Evolutionary conservation across 768 basidiomycete genomes (phyloP).

Genomic region (Galerina marginata): DNA sequence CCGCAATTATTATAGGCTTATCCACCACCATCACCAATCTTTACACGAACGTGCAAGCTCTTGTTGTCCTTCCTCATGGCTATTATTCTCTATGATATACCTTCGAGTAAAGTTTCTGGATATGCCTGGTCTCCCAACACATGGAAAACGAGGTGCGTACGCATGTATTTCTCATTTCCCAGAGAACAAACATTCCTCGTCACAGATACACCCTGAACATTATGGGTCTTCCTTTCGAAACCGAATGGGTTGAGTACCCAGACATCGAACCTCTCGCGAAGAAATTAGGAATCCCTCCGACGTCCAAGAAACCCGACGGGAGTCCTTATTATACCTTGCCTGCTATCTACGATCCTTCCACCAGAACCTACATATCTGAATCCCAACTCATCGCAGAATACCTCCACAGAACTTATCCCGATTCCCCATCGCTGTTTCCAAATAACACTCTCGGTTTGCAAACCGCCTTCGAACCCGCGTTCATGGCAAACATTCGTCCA

Average conservation of each 20-base stretch:
- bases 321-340: constrained; percentile 48
- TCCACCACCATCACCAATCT: no score
- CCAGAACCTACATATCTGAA: constrained; percentile 41
- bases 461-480: constrained; percentile 14
- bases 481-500: not conserved
- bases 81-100: no score
- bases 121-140: no score
- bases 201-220: constrained; percentile 27
- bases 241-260: constrained; percentile 54
- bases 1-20: no score
- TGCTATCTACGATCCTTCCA: constrained; percentile 51
- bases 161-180: no score
- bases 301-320: constrained; percentile 32
- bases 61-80: no score
- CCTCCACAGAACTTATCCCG: constrained; percentile 55
- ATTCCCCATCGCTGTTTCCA: constrained; percentile 44
- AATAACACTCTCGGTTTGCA: constrained; percentile 18
- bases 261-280: constrained; percentile 45
- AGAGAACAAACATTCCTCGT: no score
- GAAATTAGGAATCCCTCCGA: constrained; percentile 43
- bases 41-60: no score
- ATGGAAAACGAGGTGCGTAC: no score
- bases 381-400: constrained; percentile 56
- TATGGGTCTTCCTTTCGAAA: constrained; percentile 45
- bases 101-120: no score